Percentiles rank a stretch among this genome's conserved stretches.
These are phyloP conservation scores for Miscanthus sacchariflorus DNA, from an alignment of 202 grass and related monocot genomes.

Conservation along the genomic window DNA sequence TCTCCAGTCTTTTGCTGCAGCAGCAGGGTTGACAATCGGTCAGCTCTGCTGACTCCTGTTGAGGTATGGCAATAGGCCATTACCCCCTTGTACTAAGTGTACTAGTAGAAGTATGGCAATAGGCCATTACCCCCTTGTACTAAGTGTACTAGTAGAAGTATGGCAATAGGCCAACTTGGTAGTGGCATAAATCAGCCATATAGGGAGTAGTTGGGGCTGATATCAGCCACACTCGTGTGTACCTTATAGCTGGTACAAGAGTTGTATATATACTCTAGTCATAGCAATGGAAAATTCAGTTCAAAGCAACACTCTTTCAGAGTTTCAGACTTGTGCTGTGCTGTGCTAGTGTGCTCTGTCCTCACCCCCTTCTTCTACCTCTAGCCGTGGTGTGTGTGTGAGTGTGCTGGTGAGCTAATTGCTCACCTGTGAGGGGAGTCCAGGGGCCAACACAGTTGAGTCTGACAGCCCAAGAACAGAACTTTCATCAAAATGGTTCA, in stretches of 20 bases:
- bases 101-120: not conserved
- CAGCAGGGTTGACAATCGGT: no score
- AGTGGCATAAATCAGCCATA: not conserved
- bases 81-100: not conserved
- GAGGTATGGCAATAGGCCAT: no score
- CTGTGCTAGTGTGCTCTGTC: no score
- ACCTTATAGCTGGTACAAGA: not conserved
- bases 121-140: not conserved
- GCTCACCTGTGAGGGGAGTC: no score
- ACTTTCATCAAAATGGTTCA: conserved; percentile 43
- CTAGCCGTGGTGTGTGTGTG: no score
- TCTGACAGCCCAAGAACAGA: conserved; percentile 34
- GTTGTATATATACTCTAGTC: not conserved
- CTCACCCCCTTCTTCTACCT: no score
- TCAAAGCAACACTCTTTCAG: not conserved
- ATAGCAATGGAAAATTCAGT: not conserved
- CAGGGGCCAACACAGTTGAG: no score
- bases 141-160: not conserved
- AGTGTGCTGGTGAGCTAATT: no score
- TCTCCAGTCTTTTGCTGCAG: no score
- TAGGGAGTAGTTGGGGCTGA: not conserved
- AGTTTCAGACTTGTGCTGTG: no score
- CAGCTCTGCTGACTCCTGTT: no score
- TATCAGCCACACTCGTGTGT: not conserved
- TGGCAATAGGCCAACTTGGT: not conserved